Percentiles rank a stretch among this genome's conserved stretches.
Evolutionary conservation across 306 rosid genomes (phyloP).

Genomic region (Senna tora): DNA sequence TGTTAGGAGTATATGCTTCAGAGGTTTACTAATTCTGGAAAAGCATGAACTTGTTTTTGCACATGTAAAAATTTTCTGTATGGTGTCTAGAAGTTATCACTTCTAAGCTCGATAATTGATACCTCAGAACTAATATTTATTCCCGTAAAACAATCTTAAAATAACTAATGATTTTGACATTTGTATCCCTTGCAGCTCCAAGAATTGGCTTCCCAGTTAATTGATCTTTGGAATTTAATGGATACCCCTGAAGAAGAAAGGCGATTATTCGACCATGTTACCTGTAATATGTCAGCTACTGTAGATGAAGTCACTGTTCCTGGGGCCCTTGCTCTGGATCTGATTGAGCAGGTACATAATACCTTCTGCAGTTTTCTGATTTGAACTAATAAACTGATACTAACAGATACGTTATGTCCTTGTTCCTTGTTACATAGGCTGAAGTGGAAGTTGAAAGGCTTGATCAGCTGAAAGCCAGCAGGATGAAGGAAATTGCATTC

Average conservation of each 20-base stretch:
- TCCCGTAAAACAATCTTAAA: neutral
- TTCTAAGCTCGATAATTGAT: slow-evolving; percentile 3
- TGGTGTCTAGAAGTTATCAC: neutral
- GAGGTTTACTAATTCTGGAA: slow-evolving; percentile 12
- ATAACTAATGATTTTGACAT: slow-evolving; percentile 22
- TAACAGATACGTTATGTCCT: slow-evolving; percentile 28
- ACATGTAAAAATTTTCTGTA: neutral
- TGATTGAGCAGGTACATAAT: slow-evolving; percentile 78
- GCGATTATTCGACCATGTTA: slow-evolving; percentile 87
- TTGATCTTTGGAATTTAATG: slow-evolving; percentile 99
- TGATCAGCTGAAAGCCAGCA: slow-evolving; percentile 93
- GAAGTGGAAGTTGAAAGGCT: slow-evolving; percentile 99
- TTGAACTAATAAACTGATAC: slow-evolving; percentile 22
- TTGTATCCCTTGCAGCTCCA: slow-evolving; percentile 71
- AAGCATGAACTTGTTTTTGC: neutral
- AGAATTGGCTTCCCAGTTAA: slow-evolving; percentile 86
- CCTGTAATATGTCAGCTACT: slow-evolving; percentile 92
- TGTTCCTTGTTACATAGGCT: slow-evolving; percentile 56
- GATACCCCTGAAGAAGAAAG: slow-evolving; percentile 92
- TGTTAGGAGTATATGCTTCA: neutral
- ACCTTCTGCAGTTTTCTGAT: slow-evolving; percentile 30
- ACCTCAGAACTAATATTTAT: neutral
- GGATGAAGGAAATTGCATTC: slow-evolving; percentile 99
- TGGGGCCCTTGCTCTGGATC: slow-evolving; percentile 94
- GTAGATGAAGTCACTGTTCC: slow-evolving; percentile 98